Conservation (phyloP, 2,329 filamentous ascomycete species). For the Hypoxylon sp. region DNA sequence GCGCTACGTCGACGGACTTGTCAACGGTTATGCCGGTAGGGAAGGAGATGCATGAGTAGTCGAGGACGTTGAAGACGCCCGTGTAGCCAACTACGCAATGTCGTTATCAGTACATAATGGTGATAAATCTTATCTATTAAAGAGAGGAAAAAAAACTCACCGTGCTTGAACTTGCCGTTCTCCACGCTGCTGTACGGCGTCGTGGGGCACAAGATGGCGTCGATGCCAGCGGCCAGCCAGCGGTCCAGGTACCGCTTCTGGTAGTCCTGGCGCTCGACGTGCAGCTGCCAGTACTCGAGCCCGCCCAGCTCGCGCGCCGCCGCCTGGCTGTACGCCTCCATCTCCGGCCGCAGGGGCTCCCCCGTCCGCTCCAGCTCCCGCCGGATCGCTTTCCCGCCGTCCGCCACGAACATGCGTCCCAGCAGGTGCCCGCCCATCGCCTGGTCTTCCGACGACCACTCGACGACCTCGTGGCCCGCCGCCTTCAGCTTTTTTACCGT, state of each 20-base stretch:
- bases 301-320: slow-evolving; percentile 53
- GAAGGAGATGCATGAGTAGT: slow-evolving; percentile 62
- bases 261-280: slow-evolving; percentile 58
- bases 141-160: slow-evolving; percentile 46
- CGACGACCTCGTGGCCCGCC: slow-evolving; percentile 64
- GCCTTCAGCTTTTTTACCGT: slow-evolving; percentile 58
- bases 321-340: slow-evolving; percentile 46
- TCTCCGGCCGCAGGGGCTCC: slow-evolving; percentile 53
- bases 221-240: slow-evolving; percentile 63
- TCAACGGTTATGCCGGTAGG: slow-evolving; percentile 58
- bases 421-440: slow-evolving; percentile 54
- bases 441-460: slow-evolving; percentile 63
- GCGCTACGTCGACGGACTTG: slow-evolving; percentile 52
- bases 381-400: slow-evolving; percentile 58
- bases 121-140: neutral
- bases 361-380: slow-evolving; percentile 55
- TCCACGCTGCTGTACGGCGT: slow-evolving; percentile 59
- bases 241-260: slow-evolving; percentile 61
- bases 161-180: slow-evolving; percentile 58
- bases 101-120: slow-evolving; percentile 1
- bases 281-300: slow-evolving; percentile 61
- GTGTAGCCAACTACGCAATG: slow-evolving; percentile 59
- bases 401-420: slow-evolving; percentile 61
- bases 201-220: slow-evolving; percentile 71
- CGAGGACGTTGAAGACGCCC: slow-evolving; percentile 62